Percentiles rank a stretch among this genome's conserved stretches.
phyloP scores from a whole-genome alignment of 1,284 basidiomycete genomes.

The Ceratobasidium sp. region DNA sequence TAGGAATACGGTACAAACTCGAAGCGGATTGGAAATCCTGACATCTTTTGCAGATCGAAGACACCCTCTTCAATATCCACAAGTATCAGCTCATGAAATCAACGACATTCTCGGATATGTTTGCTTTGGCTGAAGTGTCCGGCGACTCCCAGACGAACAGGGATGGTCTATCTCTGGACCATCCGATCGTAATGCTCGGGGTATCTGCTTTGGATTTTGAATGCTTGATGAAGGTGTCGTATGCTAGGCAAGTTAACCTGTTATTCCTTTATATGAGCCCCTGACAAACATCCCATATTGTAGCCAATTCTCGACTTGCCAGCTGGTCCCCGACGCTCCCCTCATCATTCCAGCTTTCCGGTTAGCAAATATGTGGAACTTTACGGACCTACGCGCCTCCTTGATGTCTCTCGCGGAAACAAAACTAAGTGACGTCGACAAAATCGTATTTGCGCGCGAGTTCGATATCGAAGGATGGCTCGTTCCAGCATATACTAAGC shows the following conservation, averaged over 20 bases:
- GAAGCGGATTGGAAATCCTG: background rate
- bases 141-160: background rate
- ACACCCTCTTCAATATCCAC: constrained; percentile 19
- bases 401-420: constrained; percentile 3
- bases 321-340: too few relatives aligned
- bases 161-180: background rate
- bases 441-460: constrained; percentile 57
- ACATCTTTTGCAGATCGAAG: background rate
- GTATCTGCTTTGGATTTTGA: constrained; percentile 20
- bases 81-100: constrained; percentile 32
- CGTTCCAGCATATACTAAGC: constrained; percentile 56
- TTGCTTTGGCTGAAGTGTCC: background rate
- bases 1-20: background rate
- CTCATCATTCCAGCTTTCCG: constrained; percentile 27
- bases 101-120: constrained; percentile 16
- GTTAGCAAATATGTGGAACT: constrained; percentile 19
- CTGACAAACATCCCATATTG: too few relatives aligned
- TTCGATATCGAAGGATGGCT: constrained; percentile 58
- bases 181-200: constrained; percentile 5
- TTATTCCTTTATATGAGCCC: background rate
- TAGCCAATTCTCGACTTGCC: too few relatives aligned
- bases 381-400: constrained; percentile 8
- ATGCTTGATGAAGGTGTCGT: background rate
- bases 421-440: constrained; percentile 54
- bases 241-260: constrained; percentile 20